Evolutionary conservation across 2,329 filamentous ascomycete species (phyloP).

Genomic region (Geosmithia flava): DNA sequence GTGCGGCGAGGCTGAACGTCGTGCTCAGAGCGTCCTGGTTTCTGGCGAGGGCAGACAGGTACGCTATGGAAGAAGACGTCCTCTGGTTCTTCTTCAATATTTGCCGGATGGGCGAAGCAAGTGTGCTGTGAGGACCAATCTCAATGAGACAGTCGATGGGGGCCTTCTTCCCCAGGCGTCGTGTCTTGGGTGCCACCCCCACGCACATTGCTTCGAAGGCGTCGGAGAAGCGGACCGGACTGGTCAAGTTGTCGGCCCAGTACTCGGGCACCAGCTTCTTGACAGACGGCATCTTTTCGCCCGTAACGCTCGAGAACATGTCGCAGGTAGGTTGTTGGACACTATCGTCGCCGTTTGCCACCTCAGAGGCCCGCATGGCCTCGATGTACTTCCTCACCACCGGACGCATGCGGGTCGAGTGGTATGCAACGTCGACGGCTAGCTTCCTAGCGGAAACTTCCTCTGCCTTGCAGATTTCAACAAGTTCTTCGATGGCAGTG

Average conservation of each 20-base stretch:
- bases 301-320: slow-evolving; percentile 16
- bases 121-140: slow-evolving; percentile 6
- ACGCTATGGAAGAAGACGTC: background rate
- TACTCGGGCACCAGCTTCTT: slow-evolving; percentile 8
- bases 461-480: background rate
- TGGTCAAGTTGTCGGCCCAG: slow-evolving; percentile 20
- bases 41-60: background rate
- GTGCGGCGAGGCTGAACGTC: background rate
- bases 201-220: background rate
- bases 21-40: background rate
- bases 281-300: slow-evolving; percentile 3
- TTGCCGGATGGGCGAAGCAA: slow-evolving; percentile 4
- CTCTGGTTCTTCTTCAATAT: slow-evolving; percentile 6
- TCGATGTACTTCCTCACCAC: slow-evolving; percentile 7
- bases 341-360: background rate
- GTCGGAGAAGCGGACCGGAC: slow-evolving; percentile 16
- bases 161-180: background rate
- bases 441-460: slow-evolving; percentile 5
- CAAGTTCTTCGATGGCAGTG: slow-evolving; percentile 6
- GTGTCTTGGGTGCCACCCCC: background rate
- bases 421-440: slow-evolving; percentile 6
- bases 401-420: slow-evolving; percentile 6
- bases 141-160: slow-evolving; percentile 2
- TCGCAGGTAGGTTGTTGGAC: slow-evolving; percentile 1
- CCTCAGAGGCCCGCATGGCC: slow-evolving; percentile 1